Percentiles rank a stretch among this genome's conserved stretches.
phyloP scores from a whole-genome alignment of 1,284 basidiomycete species.

The Athelia psychrophila region DNA sequence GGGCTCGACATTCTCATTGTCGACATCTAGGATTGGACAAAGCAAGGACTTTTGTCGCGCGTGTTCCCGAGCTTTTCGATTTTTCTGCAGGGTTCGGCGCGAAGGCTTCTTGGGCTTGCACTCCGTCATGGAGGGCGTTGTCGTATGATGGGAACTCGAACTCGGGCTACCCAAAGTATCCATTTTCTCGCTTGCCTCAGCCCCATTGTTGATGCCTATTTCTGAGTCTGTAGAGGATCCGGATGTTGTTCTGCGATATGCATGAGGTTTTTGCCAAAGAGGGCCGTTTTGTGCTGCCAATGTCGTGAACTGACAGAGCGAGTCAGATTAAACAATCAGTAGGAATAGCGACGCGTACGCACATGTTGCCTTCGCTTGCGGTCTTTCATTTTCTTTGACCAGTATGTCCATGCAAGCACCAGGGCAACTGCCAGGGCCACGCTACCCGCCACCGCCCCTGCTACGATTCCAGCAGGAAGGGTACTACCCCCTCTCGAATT shows the following conservation, averaged over 20 bases:
- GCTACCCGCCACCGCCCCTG: conserved; percentile 47
- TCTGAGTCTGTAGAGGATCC: not conserved
- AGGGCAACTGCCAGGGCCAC: conserved; percentile 41
- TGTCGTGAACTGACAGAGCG: not conserved
- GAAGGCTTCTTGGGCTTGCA: not conserved
- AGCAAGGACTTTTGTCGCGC: not conserved
- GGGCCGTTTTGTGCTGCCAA: not conserved
- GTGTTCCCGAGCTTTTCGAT: not conserved
- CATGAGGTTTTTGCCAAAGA: not conserved
- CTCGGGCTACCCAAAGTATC: too few species aligned
- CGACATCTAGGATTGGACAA: conserved; percentile 9
- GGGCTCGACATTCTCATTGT: conserved; percentile 5
- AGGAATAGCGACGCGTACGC: conserved; percentile 16
- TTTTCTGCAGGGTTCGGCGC: not conserved
- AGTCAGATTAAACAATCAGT: too few species aligned
- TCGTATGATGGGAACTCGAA: too few species aligned
- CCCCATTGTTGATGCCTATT: too few species aligned
- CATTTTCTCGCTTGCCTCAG: too few species aligned
- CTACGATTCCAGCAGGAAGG: conserved; percentile 49
- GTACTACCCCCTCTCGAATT: conserved; percentile 7
- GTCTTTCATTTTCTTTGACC: conserved; percentile 40
- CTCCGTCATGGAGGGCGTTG: too few species aligned
- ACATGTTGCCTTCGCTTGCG: conserved; percentile 36
- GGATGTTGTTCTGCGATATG: conserved; percentile 6
- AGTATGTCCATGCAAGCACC: conserved; percentile 45